Conservation (phyloP, 2,329 filamentous ascomycete genomes). For the Pestalotiopsis sp. region DNA sequence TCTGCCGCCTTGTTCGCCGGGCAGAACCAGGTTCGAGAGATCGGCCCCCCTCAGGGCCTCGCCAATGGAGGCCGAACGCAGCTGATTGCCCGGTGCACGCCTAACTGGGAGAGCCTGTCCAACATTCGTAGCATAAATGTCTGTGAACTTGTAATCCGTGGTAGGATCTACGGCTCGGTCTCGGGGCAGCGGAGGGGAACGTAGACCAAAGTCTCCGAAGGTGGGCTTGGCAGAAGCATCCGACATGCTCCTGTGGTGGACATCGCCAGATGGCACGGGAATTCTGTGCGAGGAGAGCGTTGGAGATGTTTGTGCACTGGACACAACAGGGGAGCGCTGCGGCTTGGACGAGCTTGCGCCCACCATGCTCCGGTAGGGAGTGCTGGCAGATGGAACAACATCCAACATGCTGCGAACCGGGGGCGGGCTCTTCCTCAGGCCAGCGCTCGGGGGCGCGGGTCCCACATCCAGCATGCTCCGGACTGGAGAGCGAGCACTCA, state of each 20-base stretch:
- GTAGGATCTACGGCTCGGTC: constrained; percentile 41
- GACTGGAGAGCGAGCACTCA: constrained; percentile 64
- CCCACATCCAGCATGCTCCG: constrained; percentile 68
- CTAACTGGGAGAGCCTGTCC: constrained; percentile 48
- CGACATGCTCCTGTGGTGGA: constrained; percentile 55
- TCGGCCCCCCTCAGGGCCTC: constrained; percentile 57
- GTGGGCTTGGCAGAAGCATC: constrained; percentile 51
- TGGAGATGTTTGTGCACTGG: constrained; percentile 50
- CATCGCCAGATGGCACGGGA: constrained; percentile 27
- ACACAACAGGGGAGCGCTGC: constrained; percentile 25
- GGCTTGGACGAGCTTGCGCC: constrained; percentile 29
- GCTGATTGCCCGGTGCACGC: constrained; percentile 28
- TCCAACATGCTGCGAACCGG: constrained; percentile 68
- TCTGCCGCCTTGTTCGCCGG: constrained; percentile 41
- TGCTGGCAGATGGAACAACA: constrained; percentile 43
- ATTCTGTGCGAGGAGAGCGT: constrained; percentile 39
- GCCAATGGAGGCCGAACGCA: constrained; percentile 45
- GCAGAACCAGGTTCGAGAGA: constrained; percentile 50
- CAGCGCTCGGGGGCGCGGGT: constrained; percentile 37
- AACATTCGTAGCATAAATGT: constrained; percentile 55
- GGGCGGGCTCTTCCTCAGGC: constrained; percentile 37
- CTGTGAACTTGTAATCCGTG: constrained; percentile 62
- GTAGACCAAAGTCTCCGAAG: constrained; percentile 43
- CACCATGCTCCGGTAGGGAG: constrained; percentile 55
- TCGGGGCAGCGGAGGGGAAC: constrained; percentile 29